phyloP scores from a whole-genome alignment of 1,284 basidiomycete species.

The Ganoderma sinense region DNA sequence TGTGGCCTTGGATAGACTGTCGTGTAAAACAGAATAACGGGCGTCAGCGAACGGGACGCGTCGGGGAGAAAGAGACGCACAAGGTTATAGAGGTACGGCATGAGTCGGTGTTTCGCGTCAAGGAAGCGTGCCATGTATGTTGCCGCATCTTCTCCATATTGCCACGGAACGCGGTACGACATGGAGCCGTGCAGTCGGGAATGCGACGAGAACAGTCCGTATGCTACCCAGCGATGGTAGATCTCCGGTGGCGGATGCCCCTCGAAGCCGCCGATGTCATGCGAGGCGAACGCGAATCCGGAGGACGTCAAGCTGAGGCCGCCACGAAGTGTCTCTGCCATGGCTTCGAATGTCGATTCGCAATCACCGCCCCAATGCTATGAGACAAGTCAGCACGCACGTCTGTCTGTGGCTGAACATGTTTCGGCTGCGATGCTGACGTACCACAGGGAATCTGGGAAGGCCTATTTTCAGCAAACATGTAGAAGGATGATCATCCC shows the following conservation, averaged over 20 bases:
- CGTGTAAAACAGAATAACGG: not conserved
- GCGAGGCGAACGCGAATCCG: slow-evolving; percentile 76
- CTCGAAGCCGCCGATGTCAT: slow-evolving; percentile 83
- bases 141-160: slow-evolving; percentile 76
- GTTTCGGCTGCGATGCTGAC: not conserved
- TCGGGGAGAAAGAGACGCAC: slow-evolving; percentile 46
- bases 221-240: slow-evolving; percentile 82
- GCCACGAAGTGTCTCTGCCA: slow-evolving; percentile 78
- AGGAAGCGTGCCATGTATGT: slow-evolving; percentile 71
- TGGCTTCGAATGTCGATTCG: slow-evolving; percentile 80
- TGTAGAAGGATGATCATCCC: not conserved
- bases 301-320: slow-evolving; percentile 71
- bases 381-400: slow-evolving; percentile 21
- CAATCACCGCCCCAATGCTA: slow-evolving; percentile 83
- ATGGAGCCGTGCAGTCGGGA: slow-evolving; percentile 76
- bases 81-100: slow-evolving; percentile 77
- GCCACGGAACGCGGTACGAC: slow-evolving; percentile 81
- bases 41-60: not conserved
- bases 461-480: not conserved
- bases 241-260: slow-evolving; percentile 75
- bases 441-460: slow-evolving; percentile 38
- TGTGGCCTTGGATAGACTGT: slow-evolving; percentile 66
- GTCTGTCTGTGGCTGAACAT: not conserved
- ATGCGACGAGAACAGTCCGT: slow-evolving; percentile 74
- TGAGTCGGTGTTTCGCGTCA: slow-evolving; percentile 73